Evolutionary conservation across 2,329 filamentous ascomycete species (phyloP), one percentile per base, ranked within the genome.

Genomic region (Phoma sp.): DNA sequence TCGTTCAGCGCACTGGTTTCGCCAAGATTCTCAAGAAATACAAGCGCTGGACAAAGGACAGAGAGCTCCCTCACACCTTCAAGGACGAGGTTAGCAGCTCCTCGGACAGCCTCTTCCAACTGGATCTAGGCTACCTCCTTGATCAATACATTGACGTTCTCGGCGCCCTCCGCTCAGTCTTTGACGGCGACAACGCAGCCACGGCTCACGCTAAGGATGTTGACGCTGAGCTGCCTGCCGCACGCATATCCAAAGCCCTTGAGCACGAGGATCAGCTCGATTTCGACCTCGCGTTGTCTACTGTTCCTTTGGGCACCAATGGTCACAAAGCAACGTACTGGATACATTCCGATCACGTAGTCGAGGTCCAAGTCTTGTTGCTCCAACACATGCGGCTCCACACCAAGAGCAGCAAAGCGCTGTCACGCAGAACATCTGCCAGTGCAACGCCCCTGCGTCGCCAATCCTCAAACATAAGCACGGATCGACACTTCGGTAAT

Each of bases 21-120:
- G 84, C 85, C 51, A 96, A 96, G 76, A 88, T 96, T 33, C 78
- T 93, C 31, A 95, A 94, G 73, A 96, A 96, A 72, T 94, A 95
- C 76, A 80, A 88, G 82, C 93, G 92, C 82, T 95, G 91, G 91
- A 94, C 91, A 3, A 86, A 87, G 36, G 92, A 90, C 21, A 80
- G 80, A 6, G 81, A 83, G 0, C 78, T 95, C 21, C 84, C 84
- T 57, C 78, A 80, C 40, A 84, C 87, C 22, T 90, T 95, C 74
- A 85, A 84, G 57, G 82, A 87, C 27, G 84, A 87, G 63, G 77
- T 94, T 22, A 80, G 91, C 43, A 79, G 80, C 44, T 81, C 85
- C 50, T 86, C 85, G 4, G 89, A 88, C 74, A 90, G 88, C 74
- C 92, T 94, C 69, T 89, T 88, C 7, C 83, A 83, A 45, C 81